These are phyloP conservation scores for Plasmopara halstedii DNA, from an alignment of 352 stramenopile species.

Conservation along the genomic window DNA sequence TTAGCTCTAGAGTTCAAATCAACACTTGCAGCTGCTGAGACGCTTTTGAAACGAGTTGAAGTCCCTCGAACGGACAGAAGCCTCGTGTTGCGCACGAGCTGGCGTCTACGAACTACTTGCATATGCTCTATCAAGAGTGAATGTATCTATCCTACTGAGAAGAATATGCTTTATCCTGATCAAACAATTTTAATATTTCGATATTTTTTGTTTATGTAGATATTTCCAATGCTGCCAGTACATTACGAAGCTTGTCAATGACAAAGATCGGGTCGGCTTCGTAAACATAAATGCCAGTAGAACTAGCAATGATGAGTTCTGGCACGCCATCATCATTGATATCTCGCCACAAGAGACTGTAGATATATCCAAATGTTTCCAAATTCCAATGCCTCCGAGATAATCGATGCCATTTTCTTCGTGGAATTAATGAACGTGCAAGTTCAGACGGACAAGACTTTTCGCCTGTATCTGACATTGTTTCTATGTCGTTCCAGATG, in stretches of 20 bases:
- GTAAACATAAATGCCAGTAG: slow-evolving; percentile 62
- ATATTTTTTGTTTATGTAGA: neutral
- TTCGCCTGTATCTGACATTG: slow-evolving; percentile 3
- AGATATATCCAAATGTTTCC: slow-evolving; percentile 57
- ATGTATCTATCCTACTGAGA: slow-evolving; percentile 2
- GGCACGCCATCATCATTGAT: slow-evolving; percentile 56
- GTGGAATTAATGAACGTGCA: neutral
- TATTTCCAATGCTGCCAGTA: slow-evolving; percentile 15
- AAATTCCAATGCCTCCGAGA: slow-evolving; percentile 30
- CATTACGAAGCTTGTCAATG: slow-evolving; percentile 23
- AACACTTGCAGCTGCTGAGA: slow-evolving; percentile 5
- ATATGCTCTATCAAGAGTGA: too few species aligned
- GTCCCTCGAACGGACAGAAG: slow-evolving; percentile 19
- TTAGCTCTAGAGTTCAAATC: slow-evolving; percentile 9
- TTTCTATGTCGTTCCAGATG: slow-evolving; percentile 20
- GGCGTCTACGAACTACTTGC: slow-evolving; percentile 1
- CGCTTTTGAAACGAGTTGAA: slow-evolving; percentile 5
- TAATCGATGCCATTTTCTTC: slow-evolving; percentile 32
- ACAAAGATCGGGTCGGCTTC: slow-evolving; percentile 41
- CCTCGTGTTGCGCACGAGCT: slow-evolving; percentile 11
- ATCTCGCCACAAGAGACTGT: slow-evolving; percentile 61
- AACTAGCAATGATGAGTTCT: slow-evolving; percentile 55
- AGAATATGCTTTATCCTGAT: slow-evolving; percentile 9
- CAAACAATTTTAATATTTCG: neutral
- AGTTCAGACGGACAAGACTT: neutral